A percentile compares a stretch with the other conserved stretches of the same genome.
Evolutionary conservation across 768 basidiomycete genomes (phyloP).

Genomic region (Kwoniella newhampshirensis): DNA sequence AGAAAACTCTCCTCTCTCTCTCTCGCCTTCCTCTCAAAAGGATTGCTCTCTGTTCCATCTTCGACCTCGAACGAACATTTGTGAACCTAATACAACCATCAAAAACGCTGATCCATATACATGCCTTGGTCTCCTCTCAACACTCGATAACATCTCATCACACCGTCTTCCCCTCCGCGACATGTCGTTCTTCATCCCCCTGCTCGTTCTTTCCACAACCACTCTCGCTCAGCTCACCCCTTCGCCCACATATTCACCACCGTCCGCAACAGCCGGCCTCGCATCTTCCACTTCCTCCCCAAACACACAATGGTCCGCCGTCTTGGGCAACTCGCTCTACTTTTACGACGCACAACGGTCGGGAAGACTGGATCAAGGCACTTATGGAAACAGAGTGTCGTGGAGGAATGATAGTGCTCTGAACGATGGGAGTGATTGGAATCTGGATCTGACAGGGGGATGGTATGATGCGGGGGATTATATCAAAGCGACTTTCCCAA

Average conservation of each 20-base stretch:
- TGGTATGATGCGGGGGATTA: slow-evolving; percentile 92
- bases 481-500: slow-evolving; percentile 81
- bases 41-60: no score
- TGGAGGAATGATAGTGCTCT: slow-evolving; percentile 84
- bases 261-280: slow-evolving; percentile 30
- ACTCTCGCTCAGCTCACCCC: slow-evolving; percentile 42
- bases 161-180: no score
- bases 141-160: no score
- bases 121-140: no score
- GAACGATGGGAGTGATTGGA: slow-evolving; percentile 72
- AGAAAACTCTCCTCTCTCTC: no score
- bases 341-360: slow-evolving; percentile 92
- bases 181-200: background rate
- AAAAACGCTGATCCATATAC: no score
- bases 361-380: slow-evolving; percentile 63
- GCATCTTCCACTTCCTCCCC: slow-evolving; percentile 52
- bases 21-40: no score
- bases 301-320: slow-evolving; percentile 76
- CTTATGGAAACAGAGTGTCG: slow-evolving; percentile 65
- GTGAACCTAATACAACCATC: no score
- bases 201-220: slow-evolving; percentile 3
- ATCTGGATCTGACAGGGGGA: slow-evolving; percentile 77
- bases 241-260: slow-evolving; percentile 40
- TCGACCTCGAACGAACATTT: no score
- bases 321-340: slow-evolving; percentile 77